Conservation (phyloP, 2,329 filamentous ascomycete species). For the Amesomyces nigricolor region DNA sequence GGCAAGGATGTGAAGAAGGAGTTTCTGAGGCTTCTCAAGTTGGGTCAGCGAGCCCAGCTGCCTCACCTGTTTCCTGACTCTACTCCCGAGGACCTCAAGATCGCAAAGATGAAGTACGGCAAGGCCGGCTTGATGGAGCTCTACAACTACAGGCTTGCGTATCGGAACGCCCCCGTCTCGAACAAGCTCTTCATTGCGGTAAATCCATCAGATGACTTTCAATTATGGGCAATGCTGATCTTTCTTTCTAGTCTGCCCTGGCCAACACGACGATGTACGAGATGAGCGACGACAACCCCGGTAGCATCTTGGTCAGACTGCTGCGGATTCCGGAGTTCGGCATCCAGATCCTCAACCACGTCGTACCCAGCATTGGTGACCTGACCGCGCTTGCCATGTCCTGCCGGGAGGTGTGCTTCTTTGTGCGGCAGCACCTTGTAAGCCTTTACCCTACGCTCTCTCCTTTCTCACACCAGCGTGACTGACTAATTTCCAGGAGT, state of each 20-base stretch:
- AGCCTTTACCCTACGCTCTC: not conserved
- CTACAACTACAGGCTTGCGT: not conserved
- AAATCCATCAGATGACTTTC: not conserved
- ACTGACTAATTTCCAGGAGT: slow-evolving; percentile 3
- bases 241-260: not conserved
- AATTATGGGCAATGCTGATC: not conserved
- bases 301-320: not conserved
- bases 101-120: not conserved
- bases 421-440: not conserved
- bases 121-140: not conserved
- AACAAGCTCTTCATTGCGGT: slow-evolving; percentile 5
- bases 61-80: not conserved
- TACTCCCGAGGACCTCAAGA: not conserved
- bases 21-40: not conserved
- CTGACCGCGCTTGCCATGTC: slow-evolving; percentile 17
- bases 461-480: not conserved
- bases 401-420: slow-evolving; percentile 7
- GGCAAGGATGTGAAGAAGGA: not conserved
- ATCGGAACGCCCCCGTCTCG: not conserved
- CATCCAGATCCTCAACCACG: not conserved
- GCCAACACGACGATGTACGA: not conserved
- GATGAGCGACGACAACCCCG: not conserved
- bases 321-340: slow-evolving; percentile 11
- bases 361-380: slow-evolving; percentile 17
- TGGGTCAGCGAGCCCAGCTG: not conserved